A percentile compares a stretch with the other conserved stretches of the same genome.
Evolutionary conservation across 352 stramenopile species (phyloP).

Genomic region (Phytopythium montanum): DNA sequence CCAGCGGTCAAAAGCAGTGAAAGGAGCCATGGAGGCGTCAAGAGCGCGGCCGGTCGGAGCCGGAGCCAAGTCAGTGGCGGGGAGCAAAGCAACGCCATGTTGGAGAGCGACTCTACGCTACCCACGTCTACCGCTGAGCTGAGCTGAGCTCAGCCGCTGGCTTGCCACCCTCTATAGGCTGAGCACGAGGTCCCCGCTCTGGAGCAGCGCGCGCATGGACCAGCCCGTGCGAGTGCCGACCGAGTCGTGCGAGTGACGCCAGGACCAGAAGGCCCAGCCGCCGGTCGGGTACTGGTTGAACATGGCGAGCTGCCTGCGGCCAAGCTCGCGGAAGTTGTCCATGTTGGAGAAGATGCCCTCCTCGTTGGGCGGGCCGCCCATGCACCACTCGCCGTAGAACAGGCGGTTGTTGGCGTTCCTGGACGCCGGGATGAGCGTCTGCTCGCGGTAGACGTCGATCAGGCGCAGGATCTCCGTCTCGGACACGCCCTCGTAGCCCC

Average conservation of each 20-base stretch:
- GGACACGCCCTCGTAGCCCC: constrained; percentile 16
- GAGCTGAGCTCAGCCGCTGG: too few relatives aligned
- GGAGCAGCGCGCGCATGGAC: constrained; percentile 17
- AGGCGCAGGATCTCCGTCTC: constrained; percentile 12
- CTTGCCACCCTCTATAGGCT: too few relatives aligned
- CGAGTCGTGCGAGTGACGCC: constrained; percentile 26
- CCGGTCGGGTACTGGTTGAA: constrained; percentile 6
- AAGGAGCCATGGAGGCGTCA: too few relatives aligned
- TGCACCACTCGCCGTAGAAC: constrained; percentile 40
- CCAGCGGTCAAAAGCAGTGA: too few relatives aligned
- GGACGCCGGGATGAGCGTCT: constrained; percentile 12
- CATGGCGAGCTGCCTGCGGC: constrained; percentile 16
- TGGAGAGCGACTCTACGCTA: too few relatives aligned
- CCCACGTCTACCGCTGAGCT: too few relatives aligned
- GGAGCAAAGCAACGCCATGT: too few relatives aligned
- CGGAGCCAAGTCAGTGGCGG: too few relatives aligned
- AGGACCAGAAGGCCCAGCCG: constrained; percentile 41
- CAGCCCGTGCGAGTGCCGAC: constrained; percentile 18
- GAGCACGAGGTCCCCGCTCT: constrained; percentile 10
- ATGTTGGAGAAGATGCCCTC: constrained; percentile 10
- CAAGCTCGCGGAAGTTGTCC: constrained; percentile 18
- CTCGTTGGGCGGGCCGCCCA: constrained; percentile 9
- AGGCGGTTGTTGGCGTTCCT: constrained; percentile 19
- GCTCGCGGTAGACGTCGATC: constrained; percentile 9
- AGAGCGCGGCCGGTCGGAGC: too few relatives aligned